phyloP scores from a whole-genome alignment of 148 eudicot genomes.

The Diospyros kaki region DNA sequence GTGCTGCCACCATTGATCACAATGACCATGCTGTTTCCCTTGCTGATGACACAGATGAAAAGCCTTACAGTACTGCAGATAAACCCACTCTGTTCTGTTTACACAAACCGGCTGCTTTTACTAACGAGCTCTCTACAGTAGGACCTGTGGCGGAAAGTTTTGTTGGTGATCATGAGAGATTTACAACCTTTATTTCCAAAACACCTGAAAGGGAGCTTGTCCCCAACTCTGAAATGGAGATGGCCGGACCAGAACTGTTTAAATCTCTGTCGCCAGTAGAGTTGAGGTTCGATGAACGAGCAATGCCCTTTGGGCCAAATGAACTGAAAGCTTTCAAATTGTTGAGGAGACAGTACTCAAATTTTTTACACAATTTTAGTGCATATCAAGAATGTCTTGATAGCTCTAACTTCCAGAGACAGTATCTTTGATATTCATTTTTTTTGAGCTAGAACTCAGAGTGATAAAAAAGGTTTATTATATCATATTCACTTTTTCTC shows the following conservation, averaged over 20 bases:
- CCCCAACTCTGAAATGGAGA: constrained; percentile 2
- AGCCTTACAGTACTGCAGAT: constrained; percentile 14
- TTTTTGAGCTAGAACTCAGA: no score
- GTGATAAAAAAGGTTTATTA: no score
- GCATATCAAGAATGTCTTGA: neutral
- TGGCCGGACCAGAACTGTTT: constrained; percentile 28
- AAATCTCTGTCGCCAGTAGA: constrained; percentile 31
- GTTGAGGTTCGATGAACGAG: constrained; percentile 26
- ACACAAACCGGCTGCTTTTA: constrained; percentile 38
- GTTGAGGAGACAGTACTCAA: constrained; percentile 23
- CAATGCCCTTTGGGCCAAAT: constrained; percentile 14
- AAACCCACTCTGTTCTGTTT: constrained; percentile 23
- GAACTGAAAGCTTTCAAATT: constrained; percentile 16
- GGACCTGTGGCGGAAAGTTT: constrained; percentile 14
- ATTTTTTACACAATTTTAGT: constrained; percentile 21
- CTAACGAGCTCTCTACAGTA: constrained; percentile 13
- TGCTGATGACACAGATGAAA: constrained; percentile 46
- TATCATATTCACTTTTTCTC: no score
- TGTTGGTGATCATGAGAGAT: constrained; percentile 22
- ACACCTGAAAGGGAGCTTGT: constrained; percentile 14
- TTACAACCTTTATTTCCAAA: constrained; percentile 28
- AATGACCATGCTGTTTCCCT: constrained; percentile 49
- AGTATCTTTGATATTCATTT: neutral
- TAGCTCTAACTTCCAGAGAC: constrained; percentile 2
- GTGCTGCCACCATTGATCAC: constrained; percentile 17